Base-by-base conservation (phyloP, 1,284 basidiomycete genomes). In the Melampsora abietis-canadensis region DNA sequence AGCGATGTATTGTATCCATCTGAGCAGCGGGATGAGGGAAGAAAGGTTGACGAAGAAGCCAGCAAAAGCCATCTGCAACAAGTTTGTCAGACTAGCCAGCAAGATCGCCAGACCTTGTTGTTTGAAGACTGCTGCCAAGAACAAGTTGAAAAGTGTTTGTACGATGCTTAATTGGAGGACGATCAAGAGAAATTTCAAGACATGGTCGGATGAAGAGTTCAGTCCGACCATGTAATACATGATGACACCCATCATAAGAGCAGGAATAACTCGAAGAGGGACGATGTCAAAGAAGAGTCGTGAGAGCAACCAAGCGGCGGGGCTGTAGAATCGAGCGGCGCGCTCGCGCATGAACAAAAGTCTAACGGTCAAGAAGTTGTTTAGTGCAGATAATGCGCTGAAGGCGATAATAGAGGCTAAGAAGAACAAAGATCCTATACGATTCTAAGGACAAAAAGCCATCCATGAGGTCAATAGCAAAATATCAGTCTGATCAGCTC, bases 161-260 rank as follows among this genome's bases (percentile, higher is more conserved):
- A 85, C 87, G 17, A 94, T 84, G 0, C 88, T 88, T 80, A 88
- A 94, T 54, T 91, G 83, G 30, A 90, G 86, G 14, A 92, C 84
- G 73, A 92, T 87, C 77, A 92, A 86, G 19, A 92, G 83, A 82
- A 89, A 92, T 81, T 92, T 92, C 87, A 92, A 92, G 84, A 89
- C 92, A 78, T 87, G 84, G 0, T 87, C 85, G 0, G 89, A 87
- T 47, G 87, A 84, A 15, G 84, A 84, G 1, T 90, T 86, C 1
- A 95, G 86, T 10, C 93, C 92, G 15, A 92, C 91, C 92, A 95
- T 92, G 89, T 91, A 95, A 80, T 94, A 91, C 89, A 81, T 81
- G 44, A 92, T 89, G 0, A 90, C 87, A 10, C 88, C 86, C 19
- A 93, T 88, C 63, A 92, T 84, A 74, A 94, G 88, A 0, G 91